phyloP scores from a whole-genome alignment of 1,284 basidiomycete species.

The Volvariella surrecta region DNA sequence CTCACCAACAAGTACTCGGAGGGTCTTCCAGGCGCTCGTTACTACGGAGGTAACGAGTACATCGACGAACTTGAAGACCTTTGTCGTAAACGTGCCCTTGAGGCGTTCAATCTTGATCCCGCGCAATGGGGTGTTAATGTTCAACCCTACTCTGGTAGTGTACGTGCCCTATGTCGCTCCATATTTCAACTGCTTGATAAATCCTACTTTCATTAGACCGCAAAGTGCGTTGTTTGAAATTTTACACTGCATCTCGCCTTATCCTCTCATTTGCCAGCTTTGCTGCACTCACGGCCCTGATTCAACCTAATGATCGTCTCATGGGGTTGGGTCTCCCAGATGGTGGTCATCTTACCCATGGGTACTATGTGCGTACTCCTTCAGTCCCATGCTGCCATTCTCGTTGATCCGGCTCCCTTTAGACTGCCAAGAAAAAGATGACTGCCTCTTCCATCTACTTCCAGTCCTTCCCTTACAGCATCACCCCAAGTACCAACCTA shows the following conservation, averaged over 20 bases:
- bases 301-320: slow-evolving; percentile 96
- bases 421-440: slow-evolving; percentile 99
- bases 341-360: slow-evolving; percentile 97
- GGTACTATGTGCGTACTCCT: slow-evolving; percentile 72
- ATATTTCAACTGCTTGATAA: slow-evolving; percentile 8
- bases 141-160: slow-evolving; percentile 95
- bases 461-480: slow-evolving; percentile 96
- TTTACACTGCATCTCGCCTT: slow-evolving; percentile 7
- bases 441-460: slow-evolving; percentile 99
- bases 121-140: slow-evolving; percentile 98
- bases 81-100: slow-evolving; percentile 91
- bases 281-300: slow-evolving; percentile 92
- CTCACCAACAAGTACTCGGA: slow-evolving; percentile 99
- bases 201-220: slow-evolving; percentile 42
- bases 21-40: slow-evolving; percentile 90
- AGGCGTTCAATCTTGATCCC: slow-evolving; percentile 95
- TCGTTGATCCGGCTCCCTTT: slow-evolving; percentile 19
- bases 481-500: slow-evolving; percentile 79
- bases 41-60: slow-evolving; percentile 97
- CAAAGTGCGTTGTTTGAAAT: slow-evolving; percentile 50
- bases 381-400: slow-evolving; percentile 6
- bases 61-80: slow-evolving; percentile 96
- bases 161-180: slow-evolving; percentile 30
- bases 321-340: slow-evolving; percentile 99
- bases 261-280: slow-evolving; percentile 55